phyloP scores from a whole-genome alignment of 169 alveolate genomes.

The Besnoitia besnoiti region DNA sequence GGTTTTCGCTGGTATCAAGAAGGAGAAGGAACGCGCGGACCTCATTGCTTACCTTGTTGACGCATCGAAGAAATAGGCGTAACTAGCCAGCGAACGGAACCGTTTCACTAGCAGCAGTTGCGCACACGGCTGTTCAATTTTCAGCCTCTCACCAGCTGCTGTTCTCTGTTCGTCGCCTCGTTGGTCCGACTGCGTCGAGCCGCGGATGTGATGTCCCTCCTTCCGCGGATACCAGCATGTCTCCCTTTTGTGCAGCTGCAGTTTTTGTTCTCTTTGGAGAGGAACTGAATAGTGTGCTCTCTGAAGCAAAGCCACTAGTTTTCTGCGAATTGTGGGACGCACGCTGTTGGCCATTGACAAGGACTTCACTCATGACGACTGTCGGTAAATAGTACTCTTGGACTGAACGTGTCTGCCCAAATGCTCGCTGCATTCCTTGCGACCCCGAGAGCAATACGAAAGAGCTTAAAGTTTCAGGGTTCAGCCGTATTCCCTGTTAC shows the following conservation, averaged over 20 bases:
- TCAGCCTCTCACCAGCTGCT: neutral
- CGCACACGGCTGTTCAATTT: neutral
- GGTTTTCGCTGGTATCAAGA: constrained; percentile 96
- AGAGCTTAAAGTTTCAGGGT: too few relatives aligned
- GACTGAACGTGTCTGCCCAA: too few relatives aligned
- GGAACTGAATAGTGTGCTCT: neutral
- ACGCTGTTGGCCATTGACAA: too few relatives aligned
- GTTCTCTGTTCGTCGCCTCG: neutral
- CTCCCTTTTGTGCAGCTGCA: neutral
- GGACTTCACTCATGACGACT: too few relatives aligned
- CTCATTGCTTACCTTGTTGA: constrained; percentile 90
- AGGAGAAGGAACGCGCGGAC: constrained; percentile 95
- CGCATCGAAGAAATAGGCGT: constrained; percentile 42
- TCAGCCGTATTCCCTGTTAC: too few relatives aligned
- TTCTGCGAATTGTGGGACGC: too few relatives aligned
- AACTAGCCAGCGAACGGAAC: neutral
- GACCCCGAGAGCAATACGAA: too few relatives aligned
- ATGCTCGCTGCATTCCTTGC: too few relatives aligned
- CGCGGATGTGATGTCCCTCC: too few relatives aligned
- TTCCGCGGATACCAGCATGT: neutral
- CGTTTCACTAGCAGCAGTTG: too few relatives aligned
- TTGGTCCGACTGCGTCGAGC: neutral
- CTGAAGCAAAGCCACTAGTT: too few relatives aligned
- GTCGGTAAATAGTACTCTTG: too few relatives aligned
- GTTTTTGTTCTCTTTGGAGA: neutral